phyloP scores from a whole-genome alignment of 2,329 filamentous ascomycete species.

The Fusarium papillatum region DNA sequence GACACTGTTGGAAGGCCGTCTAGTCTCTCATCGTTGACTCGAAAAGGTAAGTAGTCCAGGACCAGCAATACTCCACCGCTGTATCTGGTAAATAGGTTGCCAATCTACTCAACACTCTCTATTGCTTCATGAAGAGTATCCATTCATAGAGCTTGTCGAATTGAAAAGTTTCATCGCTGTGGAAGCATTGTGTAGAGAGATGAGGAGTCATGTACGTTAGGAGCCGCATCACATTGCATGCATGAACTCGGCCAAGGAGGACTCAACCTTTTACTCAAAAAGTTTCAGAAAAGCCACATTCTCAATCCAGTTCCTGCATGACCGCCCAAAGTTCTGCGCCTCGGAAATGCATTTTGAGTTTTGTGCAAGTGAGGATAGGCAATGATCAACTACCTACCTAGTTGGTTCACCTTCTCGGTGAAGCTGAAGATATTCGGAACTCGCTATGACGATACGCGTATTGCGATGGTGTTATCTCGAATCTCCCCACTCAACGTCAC shows the following conservation, averaged over 20 bases:
- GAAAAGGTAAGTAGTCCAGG: not conserved
- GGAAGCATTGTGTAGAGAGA: not conserved
- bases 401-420: not conserved
- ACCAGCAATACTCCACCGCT: not conserved
- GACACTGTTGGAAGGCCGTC: not conserved
- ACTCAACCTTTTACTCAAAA: not conserved
- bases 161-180: not conserved
- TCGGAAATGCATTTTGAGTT: not conserved
- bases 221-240: not conserved
- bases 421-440: slow-evolving; percentile 4
- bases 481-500: slow-evolving; percentile 24
- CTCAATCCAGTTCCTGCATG: not conserved
- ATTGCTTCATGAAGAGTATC: not conserved
- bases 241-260: not conserved
- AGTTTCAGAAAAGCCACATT: not conserved
- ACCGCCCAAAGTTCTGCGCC: not conserved
- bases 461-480: slow-evolving; percentile 28
- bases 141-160: not conserved
- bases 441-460: slow-evolving; percentile 14
- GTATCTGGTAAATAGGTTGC: not conserved
- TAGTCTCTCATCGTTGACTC: not conserved
- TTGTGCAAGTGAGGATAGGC: not conserved
- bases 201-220: not conserved
- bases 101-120: not conserved
- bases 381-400: not conserved